Evolutionary conservation across 23 red algal species (phyloP).

Genomic region (Gracilaria vermiculophylla): DNA sequence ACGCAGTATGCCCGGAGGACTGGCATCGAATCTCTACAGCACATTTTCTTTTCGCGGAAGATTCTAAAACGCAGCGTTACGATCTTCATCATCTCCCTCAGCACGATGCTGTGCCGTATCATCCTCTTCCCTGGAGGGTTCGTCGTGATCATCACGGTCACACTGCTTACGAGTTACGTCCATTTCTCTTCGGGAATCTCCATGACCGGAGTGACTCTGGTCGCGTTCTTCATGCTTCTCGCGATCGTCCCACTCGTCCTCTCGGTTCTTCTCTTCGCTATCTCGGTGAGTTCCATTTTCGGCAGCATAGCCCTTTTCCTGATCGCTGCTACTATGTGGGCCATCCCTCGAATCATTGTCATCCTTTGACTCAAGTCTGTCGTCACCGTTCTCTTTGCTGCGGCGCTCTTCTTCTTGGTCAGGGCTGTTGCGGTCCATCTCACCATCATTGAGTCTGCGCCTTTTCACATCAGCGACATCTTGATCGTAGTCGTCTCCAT

Average conservation of each 20-base stretch:
- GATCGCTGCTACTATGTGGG: neutral
- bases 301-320: neutral
- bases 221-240: neutral
- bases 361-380: conserved; percentile 28
- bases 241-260: neutral
- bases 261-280: neutral
- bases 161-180: neutral
- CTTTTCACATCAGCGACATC: neutral
- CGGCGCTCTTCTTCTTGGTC: neutral
- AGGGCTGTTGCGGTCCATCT: conserved; percentile 17
- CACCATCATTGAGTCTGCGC: conserved; percentile 5
- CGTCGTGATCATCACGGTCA: conserved; percentile 3
- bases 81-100: conserved; percentile 21
- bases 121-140: neutral
- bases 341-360: neutral
- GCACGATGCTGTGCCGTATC: neutral
- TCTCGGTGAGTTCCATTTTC: conserved; percentile 7
- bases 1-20: neutral
- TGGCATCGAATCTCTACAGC: conserved; percentile 12
- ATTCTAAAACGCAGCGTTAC: conserved; percentile 30
- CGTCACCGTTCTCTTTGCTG: conserved; percentile 8
- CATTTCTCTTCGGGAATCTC: neutral
- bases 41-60: neutral
- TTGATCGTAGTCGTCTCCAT: neutral
- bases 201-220: neutral